Evolutionary conservation across 1,284 basidiomycete genomes (phyloP), one percentile per base, ranked within the genome.

Genomic region (Papiliotrema nemorosa): DNA sequence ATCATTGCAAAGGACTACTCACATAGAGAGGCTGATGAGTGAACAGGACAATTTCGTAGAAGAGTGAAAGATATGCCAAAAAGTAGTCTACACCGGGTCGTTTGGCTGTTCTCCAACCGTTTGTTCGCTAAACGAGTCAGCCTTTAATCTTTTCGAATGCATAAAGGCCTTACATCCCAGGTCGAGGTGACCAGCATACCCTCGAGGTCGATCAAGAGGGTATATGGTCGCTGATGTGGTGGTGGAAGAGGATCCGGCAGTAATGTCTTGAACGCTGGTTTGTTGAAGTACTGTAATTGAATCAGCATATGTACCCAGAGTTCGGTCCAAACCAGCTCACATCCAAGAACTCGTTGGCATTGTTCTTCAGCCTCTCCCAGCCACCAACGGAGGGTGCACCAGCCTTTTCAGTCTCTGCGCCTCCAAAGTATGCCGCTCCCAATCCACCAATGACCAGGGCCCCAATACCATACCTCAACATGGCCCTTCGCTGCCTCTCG

Each of bases 31-130:
- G 84, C 76, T 97, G 91, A 9, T 85, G 82, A 13, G 93, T 97
- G 78, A 97, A 99, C 49, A 98, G 79, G 21, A 98, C 93, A 55
- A 98, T 85, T 78, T 98, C 94, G 74, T 91, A 98, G 76, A 97
- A 97, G 67, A 97, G 93, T 0, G 90, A 91, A 38, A 98, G 81
- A 74, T 98, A 97, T 29, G 84, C 92, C 44, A 98, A 79, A 81
- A 97, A 98, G 76, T 97, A 97, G 72, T 98, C 96, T 9, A 94
- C 87, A 3, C 96, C 96, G 1, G 94, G 94, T 46, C 96, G 84
- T 75, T 93, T 93, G 33, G 89, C 90, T 3, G 89, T 92, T 59
- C 88, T 79, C 90, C 90, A 93, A 29, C 90, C 90, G 62, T 87
- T 78, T 77, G 86, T 80, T 47, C 89, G 84, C 88, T 90, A 53